phyloP scores from a whole-genome alignment of 2,329 filamentous ascomycete genomes.

The Aspergillus intermedius region DNA sequence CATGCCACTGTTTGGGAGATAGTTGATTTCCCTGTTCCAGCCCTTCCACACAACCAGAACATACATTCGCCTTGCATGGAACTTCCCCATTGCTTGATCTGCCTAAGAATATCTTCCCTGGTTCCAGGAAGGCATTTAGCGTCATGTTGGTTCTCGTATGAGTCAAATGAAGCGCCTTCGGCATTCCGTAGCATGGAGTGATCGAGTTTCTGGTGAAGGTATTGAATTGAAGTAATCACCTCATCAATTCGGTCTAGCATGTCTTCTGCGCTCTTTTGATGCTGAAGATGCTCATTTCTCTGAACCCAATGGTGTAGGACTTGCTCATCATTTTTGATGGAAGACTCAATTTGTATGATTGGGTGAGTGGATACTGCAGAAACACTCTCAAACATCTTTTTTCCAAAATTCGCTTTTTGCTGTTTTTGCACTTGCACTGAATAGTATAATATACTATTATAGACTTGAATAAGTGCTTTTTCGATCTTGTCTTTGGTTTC shows the following conservation, averaged over 20 bases:
- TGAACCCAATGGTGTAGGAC: conserved; percentile 4
- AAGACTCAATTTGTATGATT: conserved; percentile 7
- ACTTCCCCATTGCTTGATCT: too few relatives aligned
- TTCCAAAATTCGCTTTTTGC: conserved; percentile 1
- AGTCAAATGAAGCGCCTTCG: conserved; percentile 13
- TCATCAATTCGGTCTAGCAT: conserved; percentile 4
- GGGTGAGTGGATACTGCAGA: conserved; percentile 6
- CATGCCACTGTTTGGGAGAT: conserved; percentile 7
- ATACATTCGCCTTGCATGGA: too few relatives aligned
- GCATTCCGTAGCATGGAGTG: background rate
- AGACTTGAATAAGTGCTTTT: conserved; percentile 6
- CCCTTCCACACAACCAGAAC: too few relatives aligned
- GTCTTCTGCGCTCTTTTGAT: background rate
- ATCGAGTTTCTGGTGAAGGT: background rate
- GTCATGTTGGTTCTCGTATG: background rate
- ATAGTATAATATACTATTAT: conserved; percentile 8
- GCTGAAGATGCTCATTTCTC: conserved; percentile 7
- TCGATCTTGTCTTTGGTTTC: background rate
- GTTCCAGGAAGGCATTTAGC: conserved; percentile 14
- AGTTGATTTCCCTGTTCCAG: conserved; percentile 2
- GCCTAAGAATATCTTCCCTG: background rate
- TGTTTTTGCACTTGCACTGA: conserved; percentile 1
- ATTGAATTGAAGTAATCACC: background rate
- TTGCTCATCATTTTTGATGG: conserved; percentile 8
- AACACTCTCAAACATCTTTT: conserved; percentile 7